A percentile compares a stretch with the other conserved stretches of the same genome.
Evolutionary conservation across 306 rosid species (phyloP).

Genomic region (Carpinus viminea): DNA sequence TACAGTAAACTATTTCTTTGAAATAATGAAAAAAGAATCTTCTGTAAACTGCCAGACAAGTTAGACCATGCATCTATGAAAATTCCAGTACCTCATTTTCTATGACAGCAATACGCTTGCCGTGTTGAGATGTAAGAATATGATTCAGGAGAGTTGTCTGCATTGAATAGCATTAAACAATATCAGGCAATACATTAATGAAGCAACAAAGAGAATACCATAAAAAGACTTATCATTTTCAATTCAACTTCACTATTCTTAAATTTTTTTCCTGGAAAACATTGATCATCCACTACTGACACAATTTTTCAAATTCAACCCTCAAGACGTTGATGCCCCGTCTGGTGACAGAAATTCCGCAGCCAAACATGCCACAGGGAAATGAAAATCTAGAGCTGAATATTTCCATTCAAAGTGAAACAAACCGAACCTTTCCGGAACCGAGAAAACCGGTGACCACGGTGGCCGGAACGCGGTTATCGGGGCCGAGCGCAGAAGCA

Average conservation of each 20-base stretch:
- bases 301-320: neutral
- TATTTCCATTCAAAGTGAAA: neutral
- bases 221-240: neutral
- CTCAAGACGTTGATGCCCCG: neutral
- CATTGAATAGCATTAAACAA: conserved; percentile 10
- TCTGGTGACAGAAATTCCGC: neutral
- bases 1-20: neutral
- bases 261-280: neutral
- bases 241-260: neutral
- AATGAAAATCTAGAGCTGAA: neutral
- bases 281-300: neutral
- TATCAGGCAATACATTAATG: neutral
- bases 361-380: neutral
- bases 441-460: conserved; percentile 90
- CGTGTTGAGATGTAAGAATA: conserved; percentile 83
- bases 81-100: conserved; percentile 74
- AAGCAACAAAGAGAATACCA: neutral
- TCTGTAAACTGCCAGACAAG: neutral
- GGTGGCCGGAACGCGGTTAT: conserved; percentile 82
- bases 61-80: neutral
- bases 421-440: conserved; percentile 70
- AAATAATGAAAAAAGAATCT: too few relatives aligned
- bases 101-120: conserved; percentile 87
- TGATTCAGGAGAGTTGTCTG: conserved; percentile 94
- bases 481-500: conserved; percentile 35